Base-by-base conservation (phyloP, 1,139 yeast genomes). In the Taiozyma onychis region DNA sequence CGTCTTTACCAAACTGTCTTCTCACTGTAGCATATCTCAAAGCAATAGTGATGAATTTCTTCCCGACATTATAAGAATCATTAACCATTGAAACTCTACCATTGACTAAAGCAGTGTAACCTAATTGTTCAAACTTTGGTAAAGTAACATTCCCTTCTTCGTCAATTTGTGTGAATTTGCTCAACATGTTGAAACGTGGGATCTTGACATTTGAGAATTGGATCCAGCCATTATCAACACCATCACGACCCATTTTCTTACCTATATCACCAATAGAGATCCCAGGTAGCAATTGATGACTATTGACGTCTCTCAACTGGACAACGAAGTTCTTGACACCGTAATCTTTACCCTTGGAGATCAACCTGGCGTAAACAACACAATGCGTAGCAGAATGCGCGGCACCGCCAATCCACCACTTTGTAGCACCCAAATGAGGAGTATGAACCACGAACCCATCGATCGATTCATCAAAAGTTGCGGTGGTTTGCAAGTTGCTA, bases 381-480 rank as follows among this genome's bases (percentile, higher is more conserved):
- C 89, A 74, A 69, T 89, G 96, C 24, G 93, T 88, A 8, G 96
- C 89, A 32, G 95, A 83, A 66, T 88, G 95, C 6, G 96, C 97
- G 48, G 97, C 97, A 62, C 97, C 97, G 45, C 97, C 97, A 62
- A 89, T 89, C 97, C 97, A 89, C 97, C 97, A 90, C 69, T 89
- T 89, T 50, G 96, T 88, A 43, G 97, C 96, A 49, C 95, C 93
- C 52, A 86, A 70, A 66, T 88, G 88, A 11, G 97, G 97, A 26
- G 97, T 89, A 66, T 87, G 81, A 56, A 89, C 81, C 48, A 78
- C 68, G 57, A 89, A 87, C 57, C 82, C 80, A 62, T 88, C 91
- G 18, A 76, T 75, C 28, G 69, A 70, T 45, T 72, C 71, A 65
- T 88, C 85, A 65, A 76, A 89, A 47, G 85, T 83, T 18, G 97